Base-by-base conservation (phyloP, 352 stramenopile species). In the Phytophthora ramorum region DNA sequence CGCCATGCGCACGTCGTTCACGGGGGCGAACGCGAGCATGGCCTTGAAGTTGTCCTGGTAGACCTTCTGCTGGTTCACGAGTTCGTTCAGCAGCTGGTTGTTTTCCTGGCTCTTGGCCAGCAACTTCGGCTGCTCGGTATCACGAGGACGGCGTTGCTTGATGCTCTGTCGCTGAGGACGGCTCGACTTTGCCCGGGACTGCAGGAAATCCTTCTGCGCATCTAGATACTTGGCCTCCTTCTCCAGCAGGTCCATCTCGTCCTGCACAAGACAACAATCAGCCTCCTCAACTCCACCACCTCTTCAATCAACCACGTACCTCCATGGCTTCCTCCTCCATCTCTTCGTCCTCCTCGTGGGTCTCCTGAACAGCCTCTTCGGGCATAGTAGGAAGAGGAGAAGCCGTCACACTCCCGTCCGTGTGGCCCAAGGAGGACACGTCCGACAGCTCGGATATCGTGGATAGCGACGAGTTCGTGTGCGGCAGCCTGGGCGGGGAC, bases 1-100 rank as follows among this genome's bases (percentile, higher is more conserved):
- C 14, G 85, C 84, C 66, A 91, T 83, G 38, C 82, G 81, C 71
- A 88, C 77, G 50, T 91, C 84, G 58, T 83, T 89, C 32, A 92
- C 84, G 0, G 84, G 84, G n/a, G 84, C 84, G 43, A 92, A 86
- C 24, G 80, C 73, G 6, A 92, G 71, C 84, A 92, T 92, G 44
- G 84, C 84, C 69, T 86, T 85, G 35, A 92, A 87, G 61, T 92
- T 92, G 51, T 92, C 81, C 45, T 86, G 67, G 43, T 92, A 92
- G 16, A 85, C 75, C 41, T 88, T 77, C 62, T 92, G 81, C 63
- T 92, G 79, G 20, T 65, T 72, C 40, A 92, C 76, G 4, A 91
- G 62, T 3, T 92, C 73, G 10, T 73, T 84, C 41, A 92, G 51
- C 6, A 87, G 52, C 20, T 76, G 67, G 7, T 85, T 86, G 41